These are phyloP conservation scores for Scedosporium apiospermum DNA, from an alignment of 2,329 filamentous ascomycete genomes.

Conservation along the genomic window DNA sequence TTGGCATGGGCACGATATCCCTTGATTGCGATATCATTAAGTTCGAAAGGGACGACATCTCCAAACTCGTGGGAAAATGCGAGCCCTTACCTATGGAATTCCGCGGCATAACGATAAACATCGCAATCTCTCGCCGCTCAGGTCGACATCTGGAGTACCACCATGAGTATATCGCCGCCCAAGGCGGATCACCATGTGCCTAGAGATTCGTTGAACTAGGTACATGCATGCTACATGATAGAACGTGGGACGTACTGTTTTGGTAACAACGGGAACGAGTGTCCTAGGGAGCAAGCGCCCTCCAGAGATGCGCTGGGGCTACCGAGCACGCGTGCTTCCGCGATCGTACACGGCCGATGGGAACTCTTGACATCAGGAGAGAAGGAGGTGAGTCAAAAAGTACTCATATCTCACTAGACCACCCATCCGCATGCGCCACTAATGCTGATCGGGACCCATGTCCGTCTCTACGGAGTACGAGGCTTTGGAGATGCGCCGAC, in stretches of 20 bases:
- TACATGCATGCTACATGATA: neutral
- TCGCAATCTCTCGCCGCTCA: neutral
- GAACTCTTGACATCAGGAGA: neutral
- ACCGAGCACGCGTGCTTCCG: neutral
- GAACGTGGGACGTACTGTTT: neutral
- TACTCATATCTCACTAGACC: too few species aligned
- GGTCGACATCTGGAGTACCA: neutral
- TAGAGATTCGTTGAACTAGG: neutral
- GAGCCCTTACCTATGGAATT: neutral
- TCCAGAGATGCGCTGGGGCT: neutral
- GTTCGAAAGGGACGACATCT: too few species aligned
- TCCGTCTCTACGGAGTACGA: too few species aligned
- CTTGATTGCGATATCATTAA: too few species aligned
- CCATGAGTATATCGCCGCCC: neutral
- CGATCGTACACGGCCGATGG: neutral
- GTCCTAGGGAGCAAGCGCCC: neutral
- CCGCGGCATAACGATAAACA: neutral
- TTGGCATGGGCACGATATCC: neutral
- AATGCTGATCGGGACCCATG: too few species aligned
- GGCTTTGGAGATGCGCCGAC: too few species aligned
- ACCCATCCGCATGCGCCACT: too few species aligned
- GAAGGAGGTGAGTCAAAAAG: too few species aligned
- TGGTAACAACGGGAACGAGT: neutral
- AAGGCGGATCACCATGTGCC: neutral
- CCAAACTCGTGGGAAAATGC: neutral